These are phyloP conservation scores for Salvia miltiorrhiza DNA, from an alignment of 257 asterid species.

Conservation along the genomic window DNA sequence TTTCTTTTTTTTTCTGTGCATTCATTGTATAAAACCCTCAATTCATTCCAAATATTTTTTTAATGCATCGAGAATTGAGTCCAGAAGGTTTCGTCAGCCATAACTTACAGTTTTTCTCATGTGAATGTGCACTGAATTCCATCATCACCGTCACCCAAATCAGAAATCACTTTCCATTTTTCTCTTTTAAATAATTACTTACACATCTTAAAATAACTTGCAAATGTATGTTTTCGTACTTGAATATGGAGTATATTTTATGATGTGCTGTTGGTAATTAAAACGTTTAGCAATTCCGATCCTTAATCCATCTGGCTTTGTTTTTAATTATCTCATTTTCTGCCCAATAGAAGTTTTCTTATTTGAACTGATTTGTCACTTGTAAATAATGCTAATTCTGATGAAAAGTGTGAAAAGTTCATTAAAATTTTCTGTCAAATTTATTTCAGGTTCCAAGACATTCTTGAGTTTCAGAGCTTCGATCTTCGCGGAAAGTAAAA, in stretches of 20 bases:
- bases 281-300: not conserved
- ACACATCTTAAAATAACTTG: too few relatives aligned
- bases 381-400: too few relatives aligned
- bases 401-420: not conserved
- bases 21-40: not conserved
- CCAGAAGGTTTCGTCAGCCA: conserved; percentile 1
- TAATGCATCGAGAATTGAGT: conserved; percentile 11
- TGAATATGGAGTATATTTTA: too few relatives aligned
- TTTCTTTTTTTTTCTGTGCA: not conserved
- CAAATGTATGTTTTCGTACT: not conserved
- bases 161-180: not conserved
- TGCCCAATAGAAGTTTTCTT: too few relatives aligned
- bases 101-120: not conserved
- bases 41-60: not conserved
- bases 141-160: conserved; percentile 17
- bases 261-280: not conserved
- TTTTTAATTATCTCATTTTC: too few relatives aligned
- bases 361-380: too few relatives aligned
- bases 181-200: too few relatives aligned
- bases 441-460: conserved; percentile 47
- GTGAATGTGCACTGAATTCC: conserved; percentile 33
- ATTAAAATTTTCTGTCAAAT: not conserved
- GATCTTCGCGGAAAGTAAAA: conserved; percentile 10
- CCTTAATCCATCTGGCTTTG: not conserved
- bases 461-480: conserved; percentile 27